Base-by-base conservation (phyloP, 2,329 filamentous ascomycete genomes). In the Pyricularia grisea region DNA sequence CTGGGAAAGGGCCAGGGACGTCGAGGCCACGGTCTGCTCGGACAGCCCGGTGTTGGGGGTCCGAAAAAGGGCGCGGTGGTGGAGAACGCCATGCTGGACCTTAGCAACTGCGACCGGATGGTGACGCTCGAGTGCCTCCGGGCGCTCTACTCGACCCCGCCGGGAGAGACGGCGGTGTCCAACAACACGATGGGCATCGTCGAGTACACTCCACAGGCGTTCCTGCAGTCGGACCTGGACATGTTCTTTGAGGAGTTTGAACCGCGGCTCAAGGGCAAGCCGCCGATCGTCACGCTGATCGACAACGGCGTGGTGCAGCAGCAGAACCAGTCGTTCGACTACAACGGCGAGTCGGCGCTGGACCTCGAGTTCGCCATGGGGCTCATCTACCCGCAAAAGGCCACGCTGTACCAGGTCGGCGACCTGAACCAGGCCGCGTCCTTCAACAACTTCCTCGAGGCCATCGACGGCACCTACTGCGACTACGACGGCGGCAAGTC, bases 61-160 rank as follows among this genome's bases (percentile, higher is more conserved):
- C 74, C 77, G 0, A 78, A 78, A 71, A 73, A 78, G 69, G 76
- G 76, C 30, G 74, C 71, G 14, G 67, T 69, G 14, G 72, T 78
- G 63, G 70, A 71, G 67, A 77, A 76, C 66, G 76, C 76, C 1
- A 71, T 77, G 60, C 74, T 77, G 71, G 72, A 72, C 55, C 74
- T 78, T 14, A 68, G 70, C 33, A 75, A 79, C 68, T 90, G 87
- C 73, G 82, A 85, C 72, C 76, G 77, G 17, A 81, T 83, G 73
- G 87, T 89, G 71, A 88, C 85, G 0, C 85, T 86, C 0, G 80
- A 81, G 61, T 89, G 87, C 72, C 79, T 87, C 67, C 80, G 81
- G 63, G 80, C 83, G 5, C 76, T 85, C 25, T 85, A 83, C 72
- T 73, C 77, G 3, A 80, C 82, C 67, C 80, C 84, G 20, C 72